These are phyloP conservation scores for Cyanodermella asteris DNA, from an alignment of 2,329 filamentous ascomycete genomes.

Conservation along the genomic window DNA sequence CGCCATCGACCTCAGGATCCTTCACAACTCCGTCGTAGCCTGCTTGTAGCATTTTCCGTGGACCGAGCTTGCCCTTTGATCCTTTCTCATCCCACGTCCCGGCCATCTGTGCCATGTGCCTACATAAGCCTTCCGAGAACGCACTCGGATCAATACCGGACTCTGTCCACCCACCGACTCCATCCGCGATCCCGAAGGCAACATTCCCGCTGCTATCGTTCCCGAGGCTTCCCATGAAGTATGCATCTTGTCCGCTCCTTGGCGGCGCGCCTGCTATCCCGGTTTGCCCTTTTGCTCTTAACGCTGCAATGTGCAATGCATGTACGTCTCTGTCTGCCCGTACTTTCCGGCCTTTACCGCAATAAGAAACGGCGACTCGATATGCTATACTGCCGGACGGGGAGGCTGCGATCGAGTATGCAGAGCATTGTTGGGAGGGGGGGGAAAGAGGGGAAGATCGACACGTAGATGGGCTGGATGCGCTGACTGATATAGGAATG, in stretches of 20 bases:
- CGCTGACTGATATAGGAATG: too few species aligned
- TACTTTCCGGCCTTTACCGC: constrained; percentile 48
- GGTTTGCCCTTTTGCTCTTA: constrained; percentile 23
- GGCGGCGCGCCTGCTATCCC: too few species aligned
- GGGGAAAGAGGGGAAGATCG: too few species aligned
- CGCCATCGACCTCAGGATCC: constrained; percentile 53
- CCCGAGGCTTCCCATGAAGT: constrained; percentile 72
- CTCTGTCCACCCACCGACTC: constrained; percentile 86
- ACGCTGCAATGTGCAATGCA: constrained; percentile 30
- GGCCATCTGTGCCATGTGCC: constrained; percentile 65
- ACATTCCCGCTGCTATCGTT: constrained; percentile 46
- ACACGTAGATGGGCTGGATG: too few species aligned
- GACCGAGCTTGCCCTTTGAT: constrained; percentile 27
- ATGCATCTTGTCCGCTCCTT: constrained; percentile 81
- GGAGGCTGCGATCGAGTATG: constrained; percentile 3
- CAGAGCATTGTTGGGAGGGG: constrained; percentile 3
- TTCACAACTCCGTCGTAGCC: constrained; percentile 66
- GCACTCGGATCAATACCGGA: constrained; percentile 84
- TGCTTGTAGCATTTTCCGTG: constrained; percentile 52
- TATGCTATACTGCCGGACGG: constrained; percentile 31
- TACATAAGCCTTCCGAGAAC: constrained; percentile 83
- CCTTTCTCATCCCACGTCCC: constrained; percentile 15
- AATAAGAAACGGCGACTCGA: constrained; percentile 52
- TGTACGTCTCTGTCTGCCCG: constrained; percentile 47
- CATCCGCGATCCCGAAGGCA: constrained; percentile 78